These are phyloP conservation scores for Combretum micranthum DNA, from an alignment of 345 rosid species.

Conservation along the genomic window DNA sequence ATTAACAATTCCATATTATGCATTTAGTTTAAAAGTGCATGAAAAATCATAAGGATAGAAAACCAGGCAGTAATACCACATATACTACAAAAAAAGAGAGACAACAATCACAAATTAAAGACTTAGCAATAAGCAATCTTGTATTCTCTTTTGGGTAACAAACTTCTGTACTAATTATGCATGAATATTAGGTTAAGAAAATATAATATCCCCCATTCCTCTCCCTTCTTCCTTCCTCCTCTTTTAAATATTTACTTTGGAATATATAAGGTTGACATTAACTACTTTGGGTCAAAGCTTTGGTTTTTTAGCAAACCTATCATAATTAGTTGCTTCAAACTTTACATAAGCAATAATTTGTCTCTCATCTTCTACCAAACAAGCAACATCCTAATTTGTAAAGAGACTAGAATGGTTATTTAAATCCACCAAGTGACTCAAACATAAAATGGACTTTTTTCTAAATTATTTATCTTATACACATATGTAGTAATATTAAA, in stretches of 20 bases:
- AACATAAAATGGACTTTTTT: no score
- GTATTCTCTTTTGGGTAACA: no score
- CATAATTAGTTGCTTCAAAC: constrained; percentile 80
- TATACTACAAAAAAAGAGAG: constrained; percentile 35
- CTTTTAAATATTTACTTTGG: not conserved
- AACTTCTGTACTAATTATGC: not conserved
- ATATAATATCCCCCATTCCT: no score
- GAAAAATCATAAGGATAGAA: not conserved
- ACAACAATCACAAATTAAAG: not conserved
- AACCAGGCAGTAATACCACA: constrained; percentile 36
- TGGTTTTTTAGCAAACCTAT: constrained; percentile 39
- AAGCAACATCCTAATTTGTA: constrained; percentile 82
- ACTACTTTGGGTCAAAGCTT: not conserved
- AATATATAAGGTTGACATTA: not conserved
- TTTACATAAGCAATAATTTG: constrained; percentile 91
- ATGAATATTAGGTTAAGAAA: no score
- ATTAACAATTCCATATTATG: constrained; percentile 5
- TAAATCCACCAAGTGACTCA: not conserved
- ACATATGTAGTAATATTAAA: no score
- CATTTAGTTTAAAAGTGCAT: not conserved
- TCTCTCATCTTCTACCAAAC: constrained; percentile 97
- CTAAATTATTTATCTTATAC: no score
- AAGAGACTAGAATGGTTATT: not conserved
- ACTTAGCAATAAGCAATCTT: not conserved
- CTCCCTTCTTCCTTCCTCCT: no score